Base-by-base conservation (phyloP, 2,329 filamentous ascomycete genomes). In the Sclerotinia trifoliorum region DNA sequence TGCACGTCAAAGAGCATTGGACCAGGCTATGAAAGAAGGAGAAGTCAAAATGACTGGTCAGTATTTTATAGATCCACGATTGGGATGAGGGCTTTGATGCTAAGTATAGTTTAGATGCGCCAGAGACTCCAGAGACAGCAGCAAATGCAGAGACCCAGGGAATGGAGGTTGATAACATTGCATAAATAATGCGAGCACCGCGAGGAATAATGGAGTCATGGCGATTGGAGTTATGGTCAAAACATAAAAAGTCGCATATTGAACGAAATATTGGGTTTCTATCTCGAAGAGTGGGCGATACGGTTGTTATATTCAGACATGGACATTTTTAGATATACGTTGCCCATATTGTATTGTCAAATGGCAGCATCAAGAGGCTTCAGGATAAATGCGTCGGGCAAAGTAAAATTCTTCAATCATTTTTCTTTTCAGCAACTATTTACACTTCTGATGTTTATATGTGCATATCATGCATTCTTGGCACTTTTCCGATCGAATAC, bases 11-110 rank as follows among this genome's bases (percentile, higher is more conserved):
- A 71, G 77, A 63, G 76, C 75, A 7, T 55, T 78, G 69, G 74
- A 78, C 68, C 73, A 75, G 69, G 76, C 73, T 10, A 73, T 78
- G 75, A 71, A 72, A 55, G 62, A 75, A 60, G 73, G 75, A 29
- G 76, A 78, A 66, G 74, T 77, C 46, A 56, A 72, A 54, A 78
- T 78, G 77, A 77, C 74, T 56, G 77, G 77, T 77, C 35, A 66
- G 74, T 56, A 46, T n/a, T 42, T 42, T 42, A 11, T 6, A 8
- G 21, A 10, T 11, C 2, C 26, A 24, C 7, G 24, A 42, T 24
- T 56, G 26, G 5, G 19, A 21, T 58, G 17, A 5, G n/a, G n/a
- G 13, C 29, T 39, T 29, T 58, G 42, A 39, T 66, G 10, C 42
- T 66, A 58, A 66, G 2, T 39, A 24, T 21, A 35, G 15, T 19